Percentiles rank a stretch among this genome's conserved stretches.
These are phyloP conservation scores for Poterioochromonas sp. DNA, from an alignment of 352 stramenopile genomes.

Conservation along the genomic window DNA sequence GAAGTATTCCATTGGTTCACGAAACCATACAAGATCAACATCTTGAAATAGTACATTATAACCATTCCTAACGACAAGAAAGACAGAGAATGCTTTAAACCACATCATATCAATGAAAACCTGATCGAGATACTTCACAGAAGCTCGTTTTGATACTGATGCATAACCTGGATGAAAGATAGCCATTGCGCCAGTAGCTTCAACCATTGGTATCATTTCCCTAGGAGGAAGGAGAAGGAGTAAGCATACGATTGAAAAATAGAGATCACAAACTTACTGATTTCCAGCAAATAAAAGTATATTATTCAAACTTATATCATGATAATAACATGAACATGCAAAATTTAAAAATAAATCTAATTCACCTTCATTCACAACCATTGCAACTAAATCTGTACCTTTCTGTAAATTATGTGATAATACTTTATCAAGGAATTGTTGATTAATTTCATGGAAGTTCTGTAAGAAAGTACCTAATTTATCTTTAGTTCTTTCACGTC, in stretches of 20 bases:
- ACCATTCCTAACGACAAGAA: background rate
- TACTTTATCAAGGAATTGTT: background rate
- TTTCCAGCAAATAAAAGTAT: background rate
- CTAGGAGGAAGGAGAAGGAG: too few species aligned
- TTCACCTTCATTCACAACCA: constrained; percentile 28
- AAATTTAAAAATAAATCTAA: constrained; percentile 33
- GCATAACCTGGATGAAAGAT: constrained; percentile 4
- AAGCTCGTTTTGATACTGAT: background rate
- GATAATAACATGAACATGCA: background rate
- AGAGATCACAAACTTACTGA: background rate
- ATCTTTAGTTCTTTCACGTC: background rate
- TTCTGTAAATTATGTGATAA: background rate
- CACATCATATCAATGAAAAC: constrained; percentile 23
- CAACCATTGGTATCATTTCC: constrained; percentile 3
- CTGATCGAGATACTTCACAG: background rate
- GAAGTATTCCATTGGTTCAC: background rate
- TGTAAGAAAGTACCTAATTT: constrained; percentile 5
- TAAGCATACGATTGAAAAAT: too few species aligned
- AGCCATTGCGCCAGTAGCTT: background rate
- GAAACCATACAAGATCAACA: constrained; percentile 10
- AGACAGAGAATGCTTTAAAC: constrained; percentile 25
- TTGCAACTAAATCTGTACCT: too few species aligned
- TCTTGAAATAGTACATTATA: constrained; percentile 11
- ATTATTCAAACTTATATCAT: background rate
- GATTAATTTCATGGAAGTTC: background rate